A percentile compares a stretch with the other conserved stretches of the same genome.
Conservation (phyloP, 371 early-diverging fungal genomes). For the Paraphysoderma sedebokerense region DNA sequence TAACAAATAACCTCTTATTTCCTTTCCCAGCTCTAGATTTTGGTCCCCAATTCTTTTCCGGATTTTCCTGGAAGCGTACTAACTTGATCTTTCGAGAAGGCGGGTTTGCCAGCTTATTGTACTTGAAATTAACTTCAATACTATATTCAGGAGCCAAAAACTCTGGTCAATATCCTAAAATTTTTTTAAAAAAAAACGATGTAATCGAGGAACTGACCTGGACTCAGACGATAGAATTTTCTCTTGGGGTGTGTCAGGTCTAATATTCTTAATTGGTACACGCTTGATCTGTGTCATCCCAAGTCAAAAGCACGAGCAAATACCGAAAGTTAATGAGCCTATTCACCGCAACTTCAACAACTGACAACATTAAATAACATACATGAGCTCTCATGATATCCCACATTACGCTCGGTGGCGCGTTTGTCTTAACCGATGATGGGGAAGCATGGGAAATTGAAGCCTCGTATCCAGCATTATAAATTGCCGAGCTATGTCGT, state of each 20-base stretch:
- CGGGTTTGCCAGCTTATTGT: conserved; percentile 51
- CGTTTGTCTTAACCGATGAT: conserved; percentile 88
- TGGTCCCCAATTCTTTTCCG: conserved; percentile 90
- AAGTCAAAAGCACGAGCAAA: too few relatives aligned
- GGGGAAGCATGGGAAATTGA: conserved; percentile 80
- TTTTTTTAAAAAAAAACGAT: too few relatives aligned
- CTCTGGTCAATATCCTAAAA: too few relatives aligned
- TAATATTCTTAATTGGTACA: too few relatives aligned
- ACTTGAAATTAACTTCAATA: conserved; percentile 40
- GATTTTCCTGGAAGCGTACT: conserved; percentile 84
- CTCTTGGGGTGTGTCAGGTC: too few relatives aligned
- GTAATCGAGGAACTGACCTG: too few relatives aligned
- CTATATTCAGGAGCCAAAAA: too few relatives aligned
- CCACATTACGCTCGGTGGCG: conserved; percentile 81
- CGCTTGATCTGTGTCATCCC: too few relatives aligned
- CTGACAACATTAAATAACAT: conserved; percentile 1
- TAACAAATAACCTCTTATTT: too few relatives aligned
- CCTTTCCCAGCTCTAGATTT: conserved; percentile 38
- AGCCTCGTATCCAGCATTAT: conserved; percentile 80
- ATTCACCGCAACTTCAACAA: too few relatives aligned
- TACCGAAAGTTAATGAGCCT: too few relatives aligned
- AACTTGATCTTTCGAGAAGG: conserved; percentile 58
- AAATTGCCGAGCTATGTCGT: conserved; percentile 44
- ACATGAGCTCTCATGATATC: conserved; percentile 57
- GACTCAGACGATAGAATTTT: too few relatives aligned